A percentile compares a stretch with the other conserved stretches of the same genome.
Conservation (phyloP, 176 grass and related monocot species). For the Elaeis guineensis region DNA sequence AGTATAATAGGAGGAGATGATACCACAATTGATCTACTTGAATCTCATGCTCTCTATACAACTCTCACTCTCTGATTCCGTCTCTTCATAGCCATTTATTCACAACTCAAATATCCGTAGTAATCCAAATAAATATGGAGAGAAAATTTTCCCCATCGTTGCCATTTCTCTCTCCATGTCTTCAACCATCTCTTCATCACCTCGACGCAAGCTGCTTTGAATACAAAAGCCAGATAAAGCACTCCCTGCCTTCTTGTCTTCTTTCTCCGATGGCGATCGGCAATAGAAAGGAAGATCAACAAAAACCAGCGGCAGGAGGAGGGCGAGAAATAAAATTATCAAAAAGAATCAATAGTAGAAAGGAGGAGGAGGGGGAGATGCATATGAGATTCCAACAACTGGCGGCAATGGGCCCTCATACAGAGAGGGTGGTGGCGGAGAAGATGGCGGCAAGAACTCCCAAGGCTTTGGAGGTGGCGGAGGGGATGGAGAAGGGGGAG, state of each 20-base stretch:
- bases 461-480: no score
- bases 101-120: slow-evolving; percentile 21
- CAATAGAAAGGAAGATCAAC: no score
- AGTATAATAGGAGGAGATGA: no score
- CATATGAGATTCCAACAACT: no score
- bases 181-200: not conserved
- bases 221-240: no score
- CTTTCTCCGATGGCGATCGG: no score
- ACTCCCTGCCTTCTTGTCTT: no score
- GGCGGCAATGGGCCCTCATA: no score
- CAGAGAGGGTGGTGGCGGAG: no score
- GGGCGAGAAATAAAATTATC: not conserved
- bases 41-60: slow-evolving; percentile 25
- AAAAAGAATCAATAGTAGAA: slow-evolving; percentile 34
- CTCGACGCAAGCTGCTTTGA: no score
- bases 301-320: not conserved
- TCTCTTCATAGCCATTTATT: slow-evolving; percentile 25
- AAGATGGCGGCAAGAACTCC: no score
- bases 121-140: not conserved
- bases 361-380: slow-evolving; percentile 13
- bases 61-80: slow-evolving; percentile 1
- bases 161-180: not conserved
- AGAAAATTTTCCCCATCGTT: not conserved
- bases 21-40: slow-evolving; percentile 6
- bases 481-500: no score